Evolutionary conservation across 2,329 filamentous ascomycete genomes (phyloP), one percentile per base, ranked within the genome.

Genomic region (Epichloe sp.): DNA sequence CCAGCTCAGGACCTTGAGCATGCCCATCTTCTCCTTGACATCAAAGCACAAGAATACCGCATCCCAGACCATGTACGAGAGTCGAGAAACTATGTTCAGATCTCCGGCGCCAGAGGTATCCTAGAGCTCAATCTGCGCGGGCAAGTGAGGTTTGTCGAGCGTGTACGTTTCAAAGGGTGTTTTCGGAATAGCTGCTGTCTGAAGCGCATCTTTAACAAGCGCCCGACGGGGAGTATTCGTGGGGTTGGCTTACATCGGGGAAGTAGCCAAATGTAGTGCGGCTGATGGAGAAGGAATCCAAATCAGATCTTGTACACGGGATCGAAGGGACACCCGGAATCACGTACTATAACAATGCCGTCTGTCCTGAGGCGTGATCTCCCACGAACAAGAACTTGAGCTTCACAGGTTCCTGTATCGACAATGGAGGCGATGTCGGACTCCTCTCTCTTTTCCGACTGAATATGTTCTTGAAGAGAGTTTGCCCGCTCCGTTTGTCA

Each of bases 81-180:
- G 50, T 5, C 59, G 59, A 45, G 63, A 57, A 6, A 70, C 61
- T 2, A 60, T 65, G 45, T 61, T 62, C 36, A 70, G 58, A 44
- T 70, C 68, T 3, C 64, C 62, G 23, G 64, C 62, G 56, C 68
- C 68, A 26, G 68, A 70, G 54, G 65, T 70, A 53, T 70, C 68
- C 68, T 66, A 70, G 52, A 69, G 51, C 58, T 70, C 68, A 47
- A 67, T 54, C 60, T 43, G 59, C 57, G 38, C 60, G 56, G 31
- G 51, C 54, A 43, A 17, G 52, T 61, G 63, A 2, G 54, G 37
- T 14, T 58, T 55, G 14, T 64, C 57, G 35, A 57, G 60, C 42
- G 57, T 55, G 51, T 69, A 70, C 0, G 62, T 65, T 48, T 70
- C 68, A 44, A 65, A 70, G 35, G 59, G 49, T 1, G 67, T 66